Percentiles rank a stretch among this genome's conserved stretches.
These are phyloP conservation scores for Mycena sanguinolenta DNA, from an alignment of 768 basidiomycete species.

Conservation along the genomic window DNA sequence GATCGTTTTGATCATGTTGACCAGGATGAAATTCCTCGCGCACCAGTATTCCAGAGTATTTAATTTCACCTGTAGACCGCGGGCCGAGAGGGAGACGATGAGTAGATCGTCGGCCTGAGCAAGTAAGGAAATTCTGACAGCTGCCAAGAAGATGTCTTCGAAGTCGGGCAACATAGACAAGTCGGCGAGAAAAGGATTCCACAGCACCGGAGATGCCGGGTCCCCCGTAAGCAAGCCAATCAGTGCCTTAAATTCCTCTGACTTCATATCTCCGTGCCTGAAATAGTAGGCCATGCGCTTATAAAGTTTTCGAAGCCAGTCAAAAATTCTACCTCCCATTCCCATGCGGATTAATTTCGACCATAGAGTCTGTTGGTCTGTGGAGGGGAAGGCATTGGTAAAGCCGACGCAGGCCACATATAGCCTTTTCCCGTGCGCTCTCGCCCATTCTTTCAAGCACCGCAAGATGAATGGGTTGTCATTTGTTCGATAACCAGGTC, in stretches of 20 bases:
- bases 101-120: neutral
- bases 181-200: conserved; percentile 3
- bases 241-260: neutral
- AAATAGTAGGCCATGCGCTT: no score
- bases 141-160: conserved; percentile 4
- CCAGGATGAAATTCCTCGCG: neutral
- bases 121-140: neutral
- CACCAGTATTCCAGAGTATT: neutral
- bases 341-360: no score
- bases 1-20: neutral
- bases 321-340: no score
- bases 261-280: no score
- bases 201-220: neutral
- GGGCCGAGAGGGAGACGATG: neutral
- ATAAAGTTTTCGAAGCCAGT: no score
- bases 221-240: neutral
- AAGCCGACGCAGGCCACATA: no score
- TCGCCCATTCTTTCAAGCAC: neutral
- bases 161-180: neutral
- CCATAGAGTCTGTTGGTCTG: no score
- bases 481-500: neutral
- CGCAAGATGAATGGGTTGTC: neutral
- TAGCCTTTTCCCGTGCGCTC: no score
- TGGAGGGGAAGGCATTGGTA: no score
- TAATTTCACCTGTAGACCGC: neutral